Conservation (phyloP, 2,329 filamentous ascomycete genomes). For the Talaromyces sp. region DNA sequence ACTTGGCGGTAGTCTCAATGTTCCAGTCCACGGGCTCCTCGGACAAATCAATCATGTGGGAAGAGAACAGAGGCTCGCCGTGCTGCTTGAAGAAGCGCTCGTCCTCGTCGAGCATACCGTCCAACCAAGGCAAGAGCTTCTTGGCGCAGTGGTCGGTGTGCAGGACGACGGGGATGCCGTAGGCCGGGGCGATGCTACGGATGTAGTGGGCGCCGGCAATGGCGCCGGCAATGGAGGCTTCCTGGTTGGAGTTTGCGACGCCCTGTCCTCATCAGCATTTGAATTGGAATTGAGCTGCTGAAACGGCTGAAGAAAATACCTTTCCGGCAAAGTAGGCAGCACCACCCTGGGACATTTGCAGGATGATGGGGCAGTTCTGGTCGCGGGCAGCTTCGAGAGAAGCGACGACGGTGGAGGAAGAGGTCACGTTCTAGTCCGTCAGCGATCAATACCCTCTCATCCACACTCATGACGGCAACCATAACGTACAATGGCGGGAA, state of each 20-base stretch:
- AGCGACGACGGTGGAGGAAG: constrained; percentile 80
- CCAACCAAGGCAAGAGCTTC: constrained; percentile 97
- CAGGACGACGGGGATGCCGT: constrained; percentile 86
- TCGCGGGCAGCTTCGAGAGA: constrained; percentile 93
- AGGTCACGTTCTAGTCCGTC: constrained; percentile 75
- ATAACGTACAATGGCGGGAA: constrained; percentile 67
- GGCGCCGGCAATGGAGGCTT: constrained; percentile 81
- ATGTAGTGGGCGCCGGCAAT: constrained; percentile 92
- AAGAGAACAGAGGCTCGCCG: constrained; percentile 88
- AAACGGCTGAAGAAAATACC: constrained; percentile 41
- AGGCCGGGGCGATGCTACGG: constrained; percentile 77
- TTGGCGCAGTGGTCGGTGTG: constrained; percentile 99
- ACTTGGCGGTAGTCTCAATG: constrained; percentile 84
- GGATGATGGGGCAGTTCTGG: constrained; percentile 83
- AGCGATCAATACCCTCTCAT: not conserved
- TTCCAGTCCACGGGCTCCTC: constrained; percentile 90
- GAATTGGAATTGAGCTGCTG: no score
- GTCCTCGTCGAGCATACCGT: constrained; percentile 91
- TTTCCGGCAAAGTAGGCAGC: constrained; percentile 90
- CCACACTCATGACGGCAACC: not conserved
- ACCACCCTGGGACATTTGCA: constrained; percentile 91
- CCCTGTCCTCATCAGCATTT: constrained; percentile 46
- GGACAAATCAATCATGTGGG: constrained; percentile 97
- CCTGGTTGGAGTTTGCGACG: constrained; percentile 76
- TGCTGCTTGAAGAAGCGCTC: constrained; percentile 92